phyloP scores from a whole-genome alignment of 176 grass and related monocot species.

The Cenchrus fungigraminus region DNA sequence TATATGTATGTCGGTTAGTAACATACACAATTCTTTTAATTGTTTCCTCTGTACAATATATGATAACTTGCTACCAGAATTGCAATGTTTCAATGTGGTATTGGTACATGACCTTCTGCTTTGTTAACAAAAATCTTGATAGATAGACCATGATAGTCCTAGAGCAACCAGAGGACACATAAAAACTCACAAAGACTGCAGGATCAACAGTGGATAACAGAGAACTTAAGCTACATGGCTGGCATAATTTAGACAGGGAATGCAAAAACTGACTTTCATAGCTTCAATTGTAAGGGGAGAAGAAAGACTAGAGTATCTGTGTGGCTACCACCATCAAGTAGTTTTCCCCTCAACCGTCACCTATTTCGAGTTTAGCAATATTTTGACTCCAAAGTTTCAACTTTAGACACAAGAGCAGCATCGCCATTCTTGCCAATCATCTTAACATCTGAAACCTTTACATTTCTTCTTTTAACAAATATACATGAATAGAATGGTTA shows the following conservation, averaged over 20 bases:
- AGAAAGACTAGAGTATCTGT: neutral
- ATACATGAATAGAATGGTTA: neutral
- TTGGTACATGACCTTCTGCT: neutral
- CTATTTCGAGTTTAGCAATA: neutral
- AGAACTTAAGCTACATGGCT: neutral
- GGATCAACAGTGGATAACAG: neutral
- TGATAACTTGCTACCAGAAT: neutral
- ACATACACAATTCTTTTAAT: neutral
- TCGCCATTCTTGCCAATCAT: neutral
- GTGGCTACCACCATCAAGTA: neutral
- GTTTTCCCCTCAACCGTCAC: neutral
- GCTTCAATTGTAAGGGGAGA: neutral
- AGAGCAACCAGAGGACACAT: neutral
- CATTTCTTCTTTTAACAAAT: neutral
- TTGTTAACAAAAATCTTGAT: neutral
- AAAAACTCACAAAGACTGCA: neutral
- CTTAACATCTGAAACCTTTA: too few relatives aligned
- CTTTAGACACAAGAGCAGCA: neutral
- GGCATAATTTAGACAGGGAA: neutral
- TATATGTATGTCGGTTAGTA: neutral
- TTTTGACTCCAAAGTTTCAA: neutral
- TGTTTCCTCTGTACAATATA: neutral
- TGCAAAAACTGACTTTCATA: neutral
- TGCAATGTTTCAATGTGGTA: neutral
- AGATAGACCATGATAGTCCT: constrained; percentile 6